Evolutionary conservation across 352 stramenopile genomes (phyloP).

Genomic region (Phytophthora hibernalis): DNA sequence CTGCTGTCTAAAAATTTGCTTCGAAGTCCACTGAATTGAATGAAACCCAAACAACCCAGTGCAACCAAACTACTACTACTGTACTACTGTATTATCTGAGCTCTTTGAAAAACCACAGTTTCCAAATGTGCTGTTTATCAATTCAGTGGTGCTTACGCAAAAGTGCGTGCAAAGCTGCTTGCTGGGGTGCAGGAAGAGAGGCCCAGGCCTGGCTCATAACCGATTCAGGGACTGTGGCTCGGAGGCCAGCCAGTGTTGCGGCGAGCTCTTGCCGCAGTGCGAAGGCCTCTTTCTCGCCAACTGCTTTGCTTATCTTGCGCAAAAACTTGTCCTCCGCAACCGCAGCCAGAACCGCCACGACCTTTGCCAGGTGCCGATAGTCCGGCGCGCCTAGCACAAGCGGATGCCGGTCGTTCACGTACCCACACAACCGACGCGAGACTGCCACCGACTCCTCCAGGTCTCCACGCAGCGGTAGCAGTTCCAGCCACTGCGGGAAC

Average conservation of each 20-base stretch:
- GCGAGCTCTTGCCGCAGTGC: conserved; percentile 54
- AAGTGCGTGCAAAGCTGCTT: conserved; percentile 74
- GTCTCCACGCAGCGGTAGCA: conserved; percentile 79
- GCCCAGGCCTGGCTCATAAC: conserved; percentile 71
- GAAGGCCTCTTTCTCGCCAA: conserved; percentile 54
- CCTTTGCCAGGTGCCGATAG: conserved; percentile 52
- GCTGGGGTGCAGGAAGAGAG: conserved; percentile 53
- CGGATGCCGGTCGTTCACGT: conserved; percentile 64
- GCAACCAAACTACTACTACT: conserved; percentile 29
- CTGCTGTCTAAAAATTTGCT: too few species aligned
- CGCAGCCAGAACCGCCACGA: conserved; percentile 72
- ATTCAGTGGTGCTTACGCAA: conserved; percentile 41
- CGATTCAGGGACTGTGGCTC: conserved; percentile 54
- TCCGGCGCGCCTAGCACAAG: conserved; percentile 60
- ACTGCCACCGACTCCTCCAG: conserved; percentile 79
- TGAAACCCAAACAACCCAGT: neutral
- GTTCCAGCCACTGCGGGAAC: conserved; percentile 74
- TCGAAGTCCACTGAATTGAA: too few species aligned
- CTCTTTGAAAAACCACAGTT: conserved; percentile 10
- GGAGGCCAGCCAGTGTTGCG: conserved; percentile 55
- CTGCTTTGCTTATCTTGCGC: conserved; percentile 44
- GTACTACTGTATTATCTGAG: conserved; percentile 10
- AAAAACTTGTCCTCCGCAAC: conserved; percentile 49
- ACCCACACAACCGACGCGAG: conserved; percentile 67
- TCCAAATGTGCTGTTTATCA: too few species aligned